Conservation (phyloP, 2,329 filamentous ascomycete species). For the Plenodomus lindquistii region DNA sequence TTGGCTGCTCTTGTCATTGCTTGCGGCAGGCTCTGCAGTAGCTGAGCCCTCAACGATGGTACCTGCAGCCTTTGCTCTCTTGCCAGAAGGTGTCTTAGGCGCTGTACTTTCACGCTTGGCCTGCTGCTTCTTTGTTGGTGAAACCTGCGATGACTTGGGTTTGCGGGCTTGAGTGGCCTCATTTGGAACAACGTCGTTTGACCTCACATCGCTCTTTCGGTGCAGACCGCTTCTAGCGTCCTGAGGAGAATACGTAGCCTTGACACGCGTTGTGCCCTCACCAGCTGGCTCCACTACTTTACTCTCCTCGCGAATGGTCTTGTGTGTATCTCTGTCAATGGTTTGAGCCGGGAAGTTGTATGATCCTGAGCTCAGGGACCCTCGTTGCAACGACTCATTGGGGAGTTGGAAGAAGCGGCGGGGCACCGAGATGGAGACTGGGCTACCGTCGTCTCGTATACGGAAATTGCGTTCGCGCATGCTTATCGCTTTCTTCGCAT, state of each 20-base stretch:
- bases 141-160: not conserved
- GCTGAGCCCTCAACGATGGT: not conserved
- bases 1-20: not conserved
- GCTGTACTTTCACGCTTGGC: not conserved
- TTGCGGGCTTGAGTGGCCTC: not conserved
- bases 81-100: not conserved
- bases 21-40: not conserved
- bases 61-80: not conserved
- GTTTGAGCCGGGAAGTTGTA: slow-evolving; percentile 2
- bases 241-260: slow-evolving; percentile 38
- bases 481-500: slow-evolving; percentile 18
- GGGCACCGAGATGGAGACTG: slow-evolving; percentile 23
- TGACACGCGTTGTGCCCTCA: not conserved
- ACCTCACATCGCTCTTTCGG: slow-evolving; percentile 5
- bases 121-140: not conserved
- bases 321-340: slow-evolving; percentile 2
- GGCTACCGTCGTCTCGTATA: slow-evolving; percentile 11
- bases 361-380: not conserved
- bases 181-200: slow-evolving; percentile 17
- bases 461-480: slow-evolving; percentile 8
- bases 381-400: slow-evolving; percentile 3
- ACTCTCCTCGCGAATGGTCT: slow-evolving; percentile 2
- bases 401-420: slow-evolving; percentile 20
- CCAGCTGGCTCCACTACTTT: not conserved
- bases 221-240: slow-evolving; percentile 41